phyloP scores from a whole-genome alignment of 495 filamentous ascomycete species.

The Aspergillus saccharolyticus region DNA sequence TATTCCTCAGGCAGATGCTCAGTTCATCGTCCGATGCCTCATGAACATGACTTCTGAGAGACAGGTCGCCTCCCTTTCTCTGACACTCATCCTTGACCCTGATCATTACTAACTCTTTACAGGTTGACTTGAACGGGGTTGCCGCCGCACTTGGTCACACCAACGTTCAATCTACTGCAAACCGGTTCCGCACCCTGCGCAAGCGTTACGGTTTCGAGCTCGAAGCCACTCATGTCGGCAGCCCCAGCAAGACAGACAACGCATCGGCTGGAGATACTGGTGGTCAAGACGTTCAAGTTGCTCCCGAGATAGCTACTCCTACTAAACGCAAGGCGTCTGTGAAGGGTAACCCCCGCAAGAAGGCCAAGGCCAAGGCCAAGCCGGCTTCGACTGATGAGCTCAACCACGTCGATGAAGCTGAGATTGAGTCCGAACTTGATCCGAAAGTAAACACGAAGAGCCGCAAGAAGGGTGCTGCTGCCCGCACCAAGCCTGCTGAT shows the following conservation, averaged over 20 bases:
- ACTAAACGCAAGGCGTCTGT: background rate
- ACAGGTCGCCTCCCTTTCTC: background rate
- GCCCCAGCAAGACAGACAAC: background rate
- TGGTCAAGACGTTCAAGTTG: background rate
- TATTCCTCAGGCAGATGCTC: constrained; percentile 6
- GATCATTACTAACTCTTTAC: background rate
- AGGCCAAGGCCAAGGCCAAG: constrained; percentile 2
- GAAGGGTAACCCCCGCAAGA: constrained; percentile 4
- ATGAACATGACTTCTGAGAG: constrained; percentile 13
- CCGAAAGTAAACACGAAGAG: background rate
- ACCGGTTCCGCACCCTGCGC: constrained; percentile 24
- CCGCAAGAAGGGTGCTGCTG: background rate
- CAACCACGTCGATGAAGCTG: background rate
- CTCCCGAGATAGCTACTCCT: background rate
- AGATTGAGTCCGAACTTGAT: background rate
- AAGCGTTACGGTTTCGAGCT: constrained; percentile 19
- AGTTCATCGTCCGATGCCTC: constrained; percentile 18
- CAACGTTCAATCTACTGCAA: constrained; percentile 30
- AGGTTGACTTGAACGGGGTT: constrained; percentile 28
- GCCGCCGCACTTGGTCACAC: constrained; percentile 23
- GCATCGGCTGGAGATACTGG: background rate
- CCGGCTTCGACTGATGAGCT: background rate
- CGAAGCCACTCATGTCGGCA: background rate
- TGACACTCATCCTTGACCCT: background rate
- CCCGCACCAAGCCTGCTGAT: background rate